Percentiles rank a stretch among this genome's conserved stretches.
These are phyloP conservation scores for Pascua guehoae DNA, from an alignment of 1,284 basidiomycete species.

Conservation along the genomic window DNA sequence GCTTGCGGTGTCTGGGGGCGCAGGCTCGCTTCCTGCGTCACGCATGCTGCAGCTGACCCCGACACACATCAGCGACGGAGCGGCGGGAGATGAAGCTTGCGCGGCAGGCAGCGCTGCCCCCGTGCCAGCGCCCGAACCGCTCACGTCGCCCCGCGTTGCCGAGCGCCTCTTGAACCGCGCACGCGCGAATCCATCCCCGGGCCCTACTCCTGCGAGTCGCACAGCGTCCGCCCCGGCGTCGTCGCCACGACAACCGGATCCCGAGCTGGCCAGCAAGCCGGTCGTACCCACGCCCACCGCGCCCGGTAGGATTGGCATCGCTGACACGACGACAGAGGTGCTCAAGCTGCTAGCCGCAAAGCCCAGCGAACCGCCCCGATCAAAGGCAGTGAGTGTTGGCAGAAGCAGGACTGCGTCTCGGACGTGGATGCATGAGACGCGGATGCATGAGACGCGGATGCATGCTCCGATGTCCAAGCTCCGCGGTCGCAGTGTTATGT, in stretches of 20 bases:
- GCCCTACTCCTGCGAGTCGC: slow-evolving; percentile 1
- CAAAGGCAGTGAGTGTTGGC: slow-evolving; percentile 7
- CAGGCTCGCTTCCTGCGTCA: slow-evolving; percentile 4
- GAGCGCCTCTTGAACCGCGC: slow-evolving; percentile 28
- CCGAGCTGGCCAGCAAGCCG: not conserved
- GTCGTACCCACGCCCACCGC: not conserved
- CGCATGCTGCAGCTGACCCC: slow-evolving; percentile 29
- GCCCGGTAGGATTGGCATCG: slow-evolving; percentile 2
- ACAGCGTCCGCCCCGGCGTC: slow-evolving; percentile 1
- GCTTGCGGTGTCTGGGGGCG: not conserved
- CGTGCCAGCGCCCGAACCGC: slow-evolving; percentile 11
- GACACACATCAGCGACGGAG: slow-evolving; percentile 32
- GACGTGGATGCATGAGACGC: too few relatives aligned
- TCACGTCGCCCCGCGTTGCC: slow-evolving; percentile 28
- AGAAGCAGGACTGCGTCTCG: too few relatives aligned
- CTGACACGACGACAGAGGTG: slow-evolving; percentile 8
- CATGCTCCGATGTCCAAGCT: too few relatives aligned
- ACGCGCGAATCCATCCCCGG: not conserved
- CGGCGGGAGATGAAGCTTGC: not conserved
- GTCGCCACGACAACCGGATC: not conserved
- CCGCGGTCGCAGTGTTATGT: too few relatives aligned
- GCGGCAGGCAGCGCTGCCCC: not conserved
- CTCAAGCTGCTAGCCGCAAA: slow-evolving; percentile 15
- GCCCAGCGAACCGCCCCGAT: not conserved
- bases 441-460: too few relatives aligned